phyloP scores from a whole-genome alignment of 208 protist species.

The Acanthamoeba triangularis region DNA sequence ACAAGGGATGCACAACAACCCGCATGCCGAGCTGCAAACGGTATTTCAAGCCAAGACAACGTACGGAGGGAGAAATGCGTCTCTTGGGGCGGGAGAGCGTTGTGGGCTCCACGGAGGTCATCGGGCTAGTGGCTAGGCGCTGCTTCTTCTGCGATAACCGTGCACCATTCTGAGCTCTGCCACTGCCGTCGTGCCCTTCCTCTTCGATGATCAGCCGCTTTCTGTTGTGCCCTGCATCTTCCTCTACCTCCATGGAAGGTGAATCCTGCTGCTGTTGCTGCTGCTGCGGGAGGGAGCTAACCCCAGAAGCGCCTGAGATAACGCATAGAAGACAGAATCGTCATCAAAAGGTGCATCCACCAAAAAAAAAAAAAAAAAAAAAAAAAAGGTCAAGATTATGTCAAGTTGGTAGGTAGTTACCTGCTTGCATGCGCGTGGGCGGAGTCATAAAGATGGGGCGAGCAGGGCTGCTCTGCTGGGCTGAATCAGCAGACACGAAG shows the following conservation, averaged over 20 bases:
- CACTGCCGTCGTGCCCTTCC: background rate
- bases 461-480: background rate
- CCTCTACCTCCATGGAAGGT: slow-evolving; percentile 21
- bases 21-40: background rate
- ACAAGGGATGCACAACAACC: background rate
- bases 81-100: background rate
- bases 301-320: too few relatives aligned
- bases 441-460: slow-evolving; percentile 50
- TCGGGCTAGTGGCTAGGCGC: background rate
- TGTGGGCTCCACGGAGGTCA: background rate
- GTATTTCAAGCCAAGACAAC: background rate
- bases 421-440: background rate
- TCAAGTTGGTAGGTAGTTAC: background rate
- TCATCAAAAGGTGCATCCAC: too few relatives aligned
- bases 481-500: background rate
- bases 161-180: background rate
- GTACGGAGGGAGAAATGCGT: slow-evolving; percentile 32
- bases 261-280: background rate
- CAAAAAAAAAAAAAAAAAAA: too few relatives aligned
- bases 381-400: background rate
- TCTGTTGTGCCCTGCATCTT: background rate
- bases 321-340: too few relatives aligned
- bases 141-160: slow-evolving; percentile 3
- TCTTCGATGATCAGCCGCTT: slow-evolving; percentile 40
- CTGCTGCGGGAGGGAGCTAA: background rate